Percentiles rank a stretch among this genome's conserved stretches.
Conservation (phyloP, 2,329 filamentous ascomycete genomes). For the Aureobasidium uvarum region DNA sequence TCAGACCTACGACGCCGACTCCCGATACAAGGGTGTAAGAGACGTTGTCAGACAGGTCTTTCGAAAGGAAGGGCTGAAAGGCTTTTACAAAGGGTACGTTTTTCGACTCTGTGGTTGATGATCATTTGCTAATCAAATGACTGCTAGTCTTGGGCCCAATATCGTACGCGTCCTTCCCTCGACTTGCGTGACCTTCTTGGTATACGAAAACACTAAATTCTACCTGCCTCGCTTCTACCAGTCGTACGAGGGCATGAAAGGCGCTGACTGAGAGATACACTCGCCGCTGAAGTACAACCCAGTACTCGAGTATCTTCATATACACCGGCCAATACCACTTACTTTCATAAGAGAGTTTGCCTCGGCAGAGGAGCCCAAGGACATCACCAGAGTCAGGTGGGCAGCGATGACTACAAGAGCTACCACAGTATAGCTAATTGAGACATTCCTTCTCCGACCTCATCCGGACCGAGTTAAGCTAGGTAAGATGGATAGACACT, state of each 20-base stretch:
- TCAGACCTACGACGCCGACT: constrained; percentile 82
- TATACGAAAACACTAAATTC: constrained; percentile 89
- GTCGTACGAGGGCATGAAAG: background rate
- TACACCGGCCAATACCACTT: background rate
- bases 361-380: background rate
- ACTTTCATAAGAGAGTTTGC: background rate
- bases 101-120: constrained; percentile 14
- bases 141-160: constrained; percentile 63
- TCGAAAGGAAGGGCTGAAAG: constrained; percentile 71
- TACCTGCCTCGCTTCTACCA: constrained; percentile 55
- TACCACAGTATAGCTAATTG: background rate
- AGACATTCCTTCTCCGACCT: background rate
- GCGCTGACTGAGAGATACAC: background rate
- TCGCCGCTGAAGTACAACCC: background rate
- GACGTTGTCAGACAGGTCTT: constrained; percentile 75
- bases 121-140: background rate
- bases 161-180: constrained; percentile 88
- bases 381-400: background rate
- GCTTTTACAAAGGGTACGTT: constrained; percentile 79
- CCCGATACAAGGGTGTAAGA: constrained; percentile 66
- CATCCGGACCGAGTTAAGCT: background rate
- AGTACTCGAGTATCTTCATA: background rate
- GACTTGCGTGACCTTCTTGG: constrained; percentile 93
- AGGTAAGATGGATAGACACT: background rate
- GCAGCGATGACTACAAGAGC: background rate